These are phyloP conservation scores for Gigaspora rosea DNA, from an alignment of 192 early-diverging fungal species.

Conservation along the genomic window DNA sequence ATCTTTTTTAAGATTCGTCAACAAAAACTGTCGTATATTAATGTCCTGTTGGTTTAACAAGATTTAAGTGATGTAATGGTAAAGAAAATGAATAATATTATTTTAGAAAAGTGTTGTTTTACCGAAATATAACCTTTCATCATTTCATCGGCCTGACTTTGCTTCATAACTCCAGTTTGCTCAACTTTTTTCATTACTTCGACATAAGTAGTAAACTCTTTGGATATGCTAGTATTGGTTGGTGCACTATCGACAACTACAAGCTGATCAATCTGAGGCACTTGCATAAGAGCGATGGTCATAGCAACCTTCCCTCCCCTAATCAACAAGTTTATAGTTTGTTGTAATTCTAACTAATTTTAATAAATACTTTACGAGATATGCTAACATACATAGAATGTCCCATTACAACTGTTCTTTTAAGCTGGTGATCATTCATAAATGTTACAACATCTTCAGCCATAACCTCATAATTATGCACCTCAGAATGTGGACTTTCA, in stretches of 20 bases:
- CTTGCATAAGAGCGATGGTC: conserved; percentile 60
- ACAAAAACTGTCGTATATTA: conserved; percentile 75
- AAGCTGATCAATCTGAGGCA: conserved; percentile 53
- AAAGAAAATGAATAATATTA: neutral
- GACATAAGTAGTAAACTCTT: conserved; percentile 62
- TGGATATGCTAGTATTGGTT: conserved; percentile 45
- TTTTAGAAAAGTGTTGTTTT: conserved; percentile 4
- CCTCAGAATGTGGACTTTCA: conserved; percentile 70
- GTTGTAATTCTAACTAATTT: too few relatives aligned
- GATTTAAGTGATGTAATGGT: neutral
- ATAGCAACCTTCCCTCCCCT: conserved; percentile 80
- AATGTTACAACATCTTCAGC: conserved; percentile 74
- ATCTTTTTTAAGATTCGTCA: conserved; percentile 85
- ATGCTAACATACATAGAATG: conserved; percentile 75
- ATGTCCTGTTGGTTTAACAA: conserved; percentile 41
- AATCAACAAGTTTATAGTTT: neutral
- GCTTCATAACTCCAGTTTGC: conserved; percentile 44
- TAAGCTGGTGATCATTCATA: conserved; percentile 58
- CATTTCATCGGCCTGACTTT: conserved; percentile 62
- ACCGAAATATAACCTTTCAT: conserved; percentile 48
- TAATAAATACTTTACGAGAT: too few relatives aligned
- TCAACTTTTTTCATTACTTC: conserved; percentile 61
- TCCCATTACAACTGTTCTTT: conserved; percentile 69
- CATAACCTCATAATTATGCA: conserved; percentile 80
- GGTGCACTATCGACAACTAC: conserved; percentile 78